phyloP scores from a whole-genome alignment of 768 basidiomycete species.

The Boletus sp. region DNA sequence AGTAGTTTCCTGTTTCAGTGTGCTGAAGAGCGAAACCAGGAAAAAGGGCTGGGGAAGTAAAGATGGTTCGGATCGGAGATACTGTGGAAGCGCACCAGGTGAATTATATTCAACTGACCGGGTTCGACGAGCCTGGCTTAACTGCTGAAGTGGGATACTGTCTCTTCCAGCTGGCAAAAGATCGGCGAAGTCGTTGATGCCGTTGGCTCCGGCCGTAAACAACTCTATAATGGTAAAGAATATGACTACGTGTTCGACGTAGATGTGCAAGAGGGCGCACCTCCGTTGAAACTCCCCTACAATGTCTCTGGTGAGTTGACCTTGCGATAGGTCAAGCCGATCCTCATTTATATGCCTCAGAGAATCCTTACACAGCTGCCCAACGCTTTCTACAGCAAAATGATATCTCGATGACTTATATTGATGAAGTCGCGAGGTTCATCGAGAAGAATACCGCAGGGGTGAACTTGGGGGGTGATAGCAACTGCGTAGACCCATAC shows the following conservation, averaged over 20 bases:
- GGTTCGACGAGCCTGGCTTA: background rate
- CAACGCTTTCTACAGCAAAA: constrained; percentile 83
- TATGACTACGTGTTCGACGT: constrained; percentile 99
- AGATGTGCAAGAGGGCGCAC: constrained; percentile 89
- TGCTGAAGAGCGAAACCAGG: constrained; percentile 43
- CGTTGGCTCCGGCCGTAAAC: constrained; percentile 84
- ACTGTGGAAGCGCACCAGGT: constrained; percentile 91
- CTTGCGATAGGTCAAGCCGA: background rate
- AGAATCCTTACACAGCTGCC: constrained; percentile 89
- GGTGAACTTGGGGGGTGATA: constrained; percentile 62
- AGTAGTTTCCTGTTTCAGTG: background rate
- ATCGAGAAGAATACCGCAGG: constrained; percentile 91
- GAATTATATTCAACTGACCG: constrained; percentile 14
- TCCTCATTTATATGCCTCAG: constrained; percentile 39
- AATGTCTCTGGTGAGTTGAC: constrained; percentile 70
- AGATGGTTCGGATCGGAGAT: constrained; percentile 82
- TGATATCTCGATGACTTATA: constrained; percentile 77
- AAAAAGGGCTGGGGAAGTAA: constrained; percentile 90
- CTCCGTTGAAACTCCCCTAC: constrained; percentile 91
- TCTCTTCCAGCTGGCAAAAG: constrained; percentile 76
- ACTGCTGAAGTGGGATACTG: constrained; percentile 73
- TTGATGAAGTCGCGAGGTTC: constrained; percentile 89
- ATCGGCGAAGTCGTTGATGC: constrained; percentile 96
- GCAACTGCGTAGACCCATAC: constrained; percentile 80
- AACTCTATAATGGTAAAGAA: constrained; percentile 90